A percentile compares a stretch with the other conserved stretches of the same genome.
Evolutionary conservation across 2,329 filamentous ascomycete species (phyloP).

Genomic region (Cercospora canescens): DNA sequence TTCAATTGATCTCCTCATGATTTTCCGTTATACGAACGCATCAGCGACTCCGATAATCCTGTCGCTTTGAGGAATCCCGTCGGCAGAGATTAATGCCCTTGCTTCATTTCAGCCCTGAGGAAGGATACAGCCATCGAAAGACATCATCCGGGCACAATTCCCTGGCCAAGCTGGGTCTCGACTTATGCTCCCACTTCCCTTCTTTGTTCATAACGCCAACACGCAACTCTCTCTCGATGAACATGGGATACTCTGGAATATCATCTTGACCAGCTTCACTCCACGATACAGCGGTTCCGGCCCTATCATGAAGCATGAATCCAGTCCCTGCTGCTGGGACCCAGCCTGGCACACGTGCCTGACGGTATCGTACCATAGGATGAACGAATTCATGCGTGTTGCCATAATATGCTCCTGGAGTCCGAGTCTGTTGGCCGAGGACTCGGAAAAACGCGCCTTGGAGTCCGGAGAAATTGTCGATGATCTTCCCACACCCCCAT

Average conservation of each 20-base stretch:
- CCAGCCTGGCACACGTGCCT: slow-evolving; percentile 3
- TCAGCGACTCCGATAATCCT: too few relatives aligned
- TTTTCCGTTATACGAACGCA: too few relatives aligned
- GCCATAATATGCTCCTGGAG: slow-evolving; percentile 11
- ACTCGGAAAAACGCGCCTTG: slow-evolving; percentile 14
- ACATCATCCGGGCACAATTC: neutral
- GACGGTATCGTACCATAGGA: slow-evolving; percentile 17
- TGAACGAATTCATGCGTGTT: slow-evolving; percentile 12
- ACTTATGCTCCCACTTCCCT: neutral
- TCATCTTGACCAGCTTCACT: neutral
- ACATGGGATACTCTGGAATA: slow-evolving; percentile 1
- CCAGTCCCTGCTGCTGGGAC: slow-evolving; percentile 8
- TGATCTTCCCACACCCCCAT: slow-evolving; percentile 20
- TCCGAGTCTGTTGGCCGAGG: slow-evolving; percentile 10
- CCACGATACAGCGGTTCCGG: neutral
- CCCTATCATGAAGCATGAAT: neutral
- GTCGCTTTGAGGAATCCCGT: too few relatives aligned
- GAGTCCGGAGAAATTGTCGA: slow-evolving; percentile 19
- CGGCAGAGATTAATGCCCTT: too few relatives aligned
- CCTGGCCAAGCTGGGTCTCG: neutral
- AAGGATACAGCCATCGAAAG: neutral
- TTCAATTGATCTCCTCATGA: too few relatives aligned
- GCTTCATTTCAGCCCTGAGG: neutral
- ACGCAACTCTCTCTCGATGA: neutral
- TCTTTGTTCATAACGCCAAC: neutral